Evolutionary conservation across 306 rosid genomes (phyloP), one percentile per base, ranked within the genome.

Genomic region (Albizia julibrissin): DNA sequence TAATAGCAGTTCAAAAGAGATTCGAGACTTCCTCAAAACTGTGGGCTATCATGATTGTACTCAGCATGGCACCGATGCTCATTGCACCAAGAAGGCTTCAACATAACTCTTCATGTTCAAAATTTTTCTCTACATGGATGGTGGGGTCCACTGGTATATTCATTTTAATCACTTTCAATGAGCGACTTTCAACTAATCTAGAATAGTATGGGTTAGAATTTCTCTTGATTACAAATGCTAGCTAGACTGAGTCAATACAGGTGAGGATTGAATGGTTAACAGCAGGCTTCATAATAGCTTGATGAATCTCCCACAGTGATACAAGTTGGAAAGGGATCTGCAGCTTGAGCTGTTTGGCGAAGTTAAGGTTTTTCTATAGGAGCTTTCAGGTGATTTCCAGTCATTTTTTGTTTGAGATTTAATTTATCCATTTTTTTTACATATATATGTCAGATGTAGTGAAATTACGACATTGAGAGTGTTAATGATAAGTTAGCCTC

Each of bases 41-140:
- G 92, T 96, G 78, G 99, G 99, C 50, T 96, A 96, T 73, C 77
- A 76, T 73, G 89, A 89, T 75, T 96, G 98, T 83, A 92, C 91
- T 24, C 90, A 87, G 85, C 98, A 87, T 81, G 98, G 94, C 78
- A 92, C 98, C 10, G 99, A 96, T 87, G 98, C 99, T 22, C 98
- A 92, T 81, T 93, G 98, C 91, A 86, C 90, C 84, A 93, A 96
- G 88, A 87, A 86, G 83, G 88, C 80, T 81, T 90, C 84, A 85
- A 77, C 73, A n/a, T 69, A 40, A 65, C 69, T 37, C 6, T 11
- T 15, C 42, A 83, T 43, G 49, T 76, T 64, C 67, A 34, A 69
- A 61, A 68, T 72, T 87, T 37, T 77, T 12, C 75, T 27, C 47
- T 39, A 1, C 29, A 69, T 69, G 18, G 47, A 10, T 26, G 68